phyloP scores from a whole-genome alignment of 2,329 filamentous ascomycete genomes.

The Aspergillus sp. region DNA sequence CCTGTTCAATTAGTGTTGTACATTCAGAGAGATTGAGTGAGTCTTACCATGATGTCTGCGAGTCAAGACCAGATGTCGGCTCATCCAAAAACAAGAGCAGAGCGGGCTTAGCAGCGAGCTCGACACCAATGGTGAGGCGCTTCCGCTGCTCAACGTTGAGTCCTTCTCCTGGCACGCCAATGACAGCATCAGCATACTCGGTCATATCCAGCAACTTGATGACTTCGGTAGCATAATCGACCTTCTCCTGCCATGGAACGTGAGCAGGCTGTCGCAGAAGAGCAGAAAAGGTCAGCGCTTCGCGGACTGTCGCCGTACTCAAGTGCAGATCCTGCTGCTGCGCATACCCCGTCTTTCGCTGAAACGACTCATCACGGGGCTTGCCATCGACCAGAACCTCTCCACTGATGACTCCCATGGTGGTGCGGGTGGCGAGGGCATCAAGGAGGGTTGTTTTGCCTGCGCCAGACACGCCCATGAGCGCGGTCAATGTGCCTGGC shows the following conservation, averaged over 20 bases:
- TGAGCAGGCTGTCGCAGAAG: slow-evolving; percentile 80
- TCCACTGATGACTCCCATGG: slow-evolving; percentile 87
- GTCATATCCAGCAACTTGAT: slow-evolving; percentile 91
- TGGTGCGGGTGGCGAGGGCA: slow-evolving; percentile 80
- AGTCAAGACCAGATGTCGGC: slow-evolving; percentile 90
- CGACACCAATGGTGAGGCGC: slow-evolving; percentile 92
- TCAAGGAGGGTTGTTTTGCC: slow-evolving; percentile 91
- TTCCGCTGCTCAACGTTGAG: slow-evolving; percentile 67
- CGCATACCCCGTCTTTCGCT: slow-evolving; percentile 89
- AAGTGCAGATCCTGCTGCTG: slow-evolving; percentile 92
- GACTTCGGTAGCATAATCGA: slow-evolving; percentile 86
- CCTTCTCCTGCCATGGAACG: slow-evolving; percentile 74
- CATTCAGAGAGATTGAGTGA: background rate
- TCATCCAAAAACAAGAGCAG: slow-evolving; percentile 92
- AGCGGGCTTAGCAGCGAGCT: slow-evolving; percentile 88
- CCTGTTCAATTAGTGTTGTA: background rate
- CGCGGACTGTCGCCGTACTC: slow-evolving; percentile 81
- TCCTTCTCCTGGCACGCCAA: slow-evolving; percentile 86
- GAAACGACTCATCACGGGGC: slow-evolving; percentile 78
- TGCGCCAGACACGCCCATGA: slow-evolving; percentile 89
- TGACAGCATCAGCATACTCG: slow-evolving; percentile 84
- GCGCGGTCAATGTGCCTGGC: slow-evolving; percentile 83
- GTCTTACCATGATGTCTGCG: slow-evolving; percentile 79
- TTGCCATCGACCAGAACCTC: slow-evolving; percentile 81
- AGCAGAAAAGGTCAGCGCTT: slow-evolving; percentile 85